Conservation (phyloP, 2,329 filamentous ascomycete genomes). For the Aspergillus ibericus region DNA sequence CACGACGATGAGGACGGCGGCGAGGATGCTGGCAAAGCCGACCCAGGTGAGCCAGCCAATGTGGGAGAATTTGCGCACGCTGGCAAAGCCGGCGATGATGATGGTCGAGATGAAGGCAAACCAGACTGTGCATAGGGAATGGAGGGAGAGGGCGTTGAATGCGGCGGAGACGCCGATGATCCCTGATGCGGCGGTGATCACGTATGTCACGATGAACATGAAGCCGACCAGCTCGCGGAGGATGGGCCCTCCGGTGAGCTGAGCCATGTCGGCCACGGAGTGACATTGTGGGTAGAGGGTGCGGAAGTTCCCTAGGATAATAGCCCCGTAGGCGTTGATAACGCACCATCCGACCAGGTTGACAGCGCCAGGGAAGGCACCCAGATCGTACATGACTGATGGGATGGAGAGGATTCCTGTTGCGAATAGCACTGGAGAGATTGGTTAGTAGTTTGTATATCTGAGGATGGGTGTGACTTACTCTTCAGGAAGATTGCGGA, state of each 20-base stretch:
- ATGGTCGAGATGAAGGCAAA: constrained; percentile 57
- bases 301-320: constrained; percentile 53
- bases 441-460: background rate
- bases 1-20: constrained; percentile 59
- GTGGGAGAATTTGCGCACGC: constrained; percentile 60
- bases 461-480: constrained; percentile 2
- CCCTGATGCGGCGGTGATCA: constrained; percentile 58
- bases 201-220: constrained; percentile 59
- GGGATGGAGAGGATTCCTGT: constrained; percentile 23
- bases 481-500: constrained; percentile 56
- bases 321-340: constrained; percentile 49
- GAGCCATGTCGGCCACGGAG: constrained; percentile 59
- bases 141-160: constrained; percentile 60
- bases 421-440: constrained; percentile 28
- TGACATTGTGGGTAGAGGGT: constrained; percentile 54
- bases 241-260: constrained; percentile 54
- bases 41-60: constrained; percentile 64
- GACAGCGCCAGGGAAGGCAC: constrained; percentile 18
- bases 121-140: constrained; percentile 60
- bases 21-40: constrained; percentile 59
- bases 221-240: constrained; percentile 56
- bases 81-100: constrained; percentile 50
- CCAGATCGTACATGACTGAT: constrained; percentile 19
- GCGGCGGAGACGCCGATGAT: constrained; percentile 61
- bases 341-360: constrained; percentile 18